Evolutionary conservation across 179 eudicot genomes (phyloP).

Genomic region (Beta lomatogona): DNA sequence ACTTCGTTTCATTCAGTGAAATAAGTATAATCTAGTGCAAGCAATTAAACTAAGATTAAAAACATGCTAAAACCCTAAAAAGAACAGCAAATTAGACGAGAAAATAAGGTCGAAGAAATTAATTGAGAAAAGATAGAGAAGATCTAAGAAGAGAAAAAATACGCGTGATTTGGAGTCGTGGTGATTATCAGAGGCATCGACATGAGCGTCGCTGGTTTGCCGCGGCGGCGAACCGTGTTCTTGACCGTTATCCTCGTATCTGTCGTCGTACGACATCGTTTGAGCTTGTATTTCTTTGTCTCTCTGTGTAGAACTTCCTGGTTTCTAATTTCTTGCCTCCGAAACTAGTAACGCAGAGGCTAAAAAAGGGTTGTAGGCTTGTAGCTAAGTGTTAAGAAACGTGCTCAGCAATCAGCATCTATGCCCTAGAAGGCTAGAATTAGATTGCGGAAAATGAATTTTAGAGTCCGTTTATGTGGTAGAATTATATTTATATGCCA

Average conservation of each 20-base stretch:
- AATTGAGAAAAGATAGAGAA: neutral
- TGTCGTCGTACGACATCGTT: slow-evolving; percentile 44
- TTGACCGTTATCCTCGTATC: slow-evolving; percentile 49
- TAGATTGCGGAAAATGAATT: too few species aligned
- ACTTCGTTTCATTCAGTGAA: neutral
- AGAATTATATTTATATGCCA: too few species aligned
- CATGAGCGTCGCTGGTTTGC: slow-evolving; percentile 27
- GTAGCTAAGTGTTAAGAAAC: too few species aligned
- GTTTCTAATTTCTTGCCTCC: neutral
- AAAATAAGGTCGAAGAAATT: neutral
- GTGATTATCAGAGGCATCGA: slow-evolving; percentile 35
- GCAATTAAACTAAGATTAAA: neutral
- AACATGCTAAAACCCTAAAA: neutral
- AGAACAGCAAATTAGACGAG: neutral
- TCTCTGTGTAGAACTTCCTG: neutral
- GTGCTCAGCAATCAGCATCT: too few species aligned
- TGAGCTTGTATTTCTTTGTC: neutral
- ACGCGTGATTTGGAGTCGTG: slow-evolving; percentile 53
- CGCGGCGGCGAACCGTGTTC: slow-evolving; percentile 44
- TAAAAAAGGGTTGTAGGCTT: too few species aligned
- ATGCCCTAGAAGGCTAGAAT: too few species aligned
- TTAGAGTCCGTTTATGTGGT: too few species aligned
- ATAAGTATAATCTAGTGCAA: neutral
- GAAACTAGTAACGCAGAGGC: neutral
- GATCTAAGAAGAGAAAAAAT: neutral